Conservation (phyloP, 2,329 filamentous ascomycete species). For the Neonectria neomacrospora region DNA sequence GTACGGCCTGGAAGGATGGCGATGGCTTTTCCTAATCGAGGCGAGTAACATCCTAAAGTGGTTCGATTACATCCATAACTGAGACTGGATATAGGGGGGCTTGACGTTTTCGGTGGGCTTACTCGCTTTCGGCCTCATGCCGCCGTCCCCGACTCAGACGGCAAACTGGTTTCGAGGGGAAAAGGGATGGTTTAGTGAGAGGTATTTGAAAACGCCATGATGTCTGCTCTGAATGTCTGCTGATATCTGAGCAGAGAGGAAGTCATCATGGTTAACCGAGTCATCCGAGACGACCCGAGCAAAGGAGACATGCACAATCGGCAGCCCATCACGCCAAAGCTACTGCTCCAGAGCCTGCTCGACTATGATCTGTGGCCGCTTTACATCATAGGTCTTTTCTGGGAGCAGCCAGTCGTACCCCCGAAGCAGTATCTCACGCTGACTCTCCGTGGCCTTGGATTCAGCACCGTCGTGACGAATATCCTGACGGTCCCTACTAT, state of each 20-base stretch:
- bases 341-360: conserved; percentile 61
- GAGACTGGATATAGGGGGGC: conserved; percentile 27
- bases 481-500: conserved; percentile 30
- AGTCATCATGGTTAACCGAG: conserved; percentile 66
- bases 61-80: conserved; percentile 2
- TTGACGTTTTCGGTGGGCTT: conserved; percentile 47
- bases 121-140: conserved; percentile 40
- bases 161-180: conserved; percentile 64
- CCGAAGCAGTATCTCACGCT: conserved; percentile 63
- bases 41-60: conserved; percentile 10
- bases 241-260: conserved; percentile 53
- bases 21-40: conserved; percentile 63
- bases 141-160: conserved; percentile 54
- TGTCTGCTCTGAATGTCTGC: neutral
- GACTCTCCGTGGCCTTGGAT: conserved; percentile 50
- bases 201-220: conserved; percentile 13
- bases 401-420: conserved; percentile 56
- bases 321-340: conserved; percentile 54
- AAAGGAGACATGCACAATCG: conserved; percentile 71
- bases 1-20: conserved; percentile 65
- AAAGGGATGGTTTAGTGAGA: conserved; percentile 54
- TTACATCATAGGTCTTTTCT: conserved; percentile 62
- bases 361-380: conserved; percentile 69
- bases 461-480: conserved; percentile 31
- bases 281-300: conserved; percentile 65